These are phyloP conservation scores for Hypoxylon trugodes DNA, from an alignment of 495 filamentous ascomycete genomes.

Conservation along the genomic window DNA sequence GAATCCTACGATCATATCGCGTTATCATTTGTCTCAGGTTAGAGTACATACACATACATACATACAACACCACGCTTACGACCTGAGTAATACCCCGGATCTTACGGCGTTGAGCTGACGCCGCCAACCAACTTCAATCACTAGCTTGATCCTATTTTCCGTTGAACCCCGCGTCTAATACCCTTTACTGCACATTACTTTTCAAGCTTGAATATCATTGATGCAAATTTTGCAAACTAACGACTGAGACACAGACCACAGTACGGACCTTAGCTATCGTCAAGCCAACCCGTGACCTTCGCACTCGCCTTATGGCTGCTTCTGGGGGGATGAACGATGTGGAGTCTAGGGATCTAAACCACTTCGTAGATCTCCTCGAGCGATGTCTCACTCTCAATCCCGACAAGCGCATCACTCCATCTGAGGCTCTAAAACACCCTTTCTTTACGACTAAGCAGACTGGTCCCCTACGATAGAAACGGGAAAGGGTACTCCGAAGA, in stretches of 20 bases:
- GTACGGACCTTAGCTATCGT: slow-evolving; percentile 75
- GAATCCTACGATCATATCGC: slow-evolving; percentile 29
- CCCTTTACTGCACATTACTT: background rate
- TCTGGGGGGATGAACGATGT: slow-evolving; percentile 75
- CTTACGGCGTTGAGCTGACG: slow-evolving; percentile 27
- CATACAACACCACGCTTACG: slow-evolving; percentile 14
- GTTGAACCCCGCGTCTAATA: slow-evolving; percentile 11
- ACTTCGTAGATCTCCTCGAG: slow-evolving; percentile 87
- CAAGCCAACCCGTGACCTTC: slow-evolving; percentile 84
- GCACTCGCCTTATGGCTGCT: slow-evolving; percentile 75
- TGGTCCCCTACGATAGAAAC: slow-evolving; percentile 32
- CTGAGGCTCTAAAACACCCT: slow-evolving; percentile 87
- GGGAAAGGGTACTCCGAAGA: background rate
- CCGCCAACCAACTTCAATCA: slow-evolving; percentile 9
- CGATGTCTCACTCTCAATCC: slow-evolving; percentile 88
- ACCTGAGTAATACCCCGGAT: slow-evolving; percentile 24
- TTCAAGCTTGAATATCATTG: background rate
- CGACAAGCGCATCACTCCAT: slow-evolving; percentile 88
- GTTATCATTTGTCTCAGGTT: slow-evolving; percentile 15
- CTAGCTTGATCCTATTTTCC: slow-evolving; percentile 10
- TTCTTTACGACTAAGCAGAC: slow-evolving; percentile 62
- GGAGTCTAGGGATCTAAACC: slow-evolving; percentile 78
- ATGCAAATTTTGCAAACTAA: slow-evolving; percentile 8
- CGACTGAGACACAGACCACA: slow-evolving; percentile 61
- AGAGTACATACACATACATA: slow-evolving; percentile 6